Percentiles rank a stretch among this genome's conserved stretches.
phyloP scores from a whole-genome alignment of 2,329 filamentous ascomycete species.

The Macrophomina phaseolina region DNA sequence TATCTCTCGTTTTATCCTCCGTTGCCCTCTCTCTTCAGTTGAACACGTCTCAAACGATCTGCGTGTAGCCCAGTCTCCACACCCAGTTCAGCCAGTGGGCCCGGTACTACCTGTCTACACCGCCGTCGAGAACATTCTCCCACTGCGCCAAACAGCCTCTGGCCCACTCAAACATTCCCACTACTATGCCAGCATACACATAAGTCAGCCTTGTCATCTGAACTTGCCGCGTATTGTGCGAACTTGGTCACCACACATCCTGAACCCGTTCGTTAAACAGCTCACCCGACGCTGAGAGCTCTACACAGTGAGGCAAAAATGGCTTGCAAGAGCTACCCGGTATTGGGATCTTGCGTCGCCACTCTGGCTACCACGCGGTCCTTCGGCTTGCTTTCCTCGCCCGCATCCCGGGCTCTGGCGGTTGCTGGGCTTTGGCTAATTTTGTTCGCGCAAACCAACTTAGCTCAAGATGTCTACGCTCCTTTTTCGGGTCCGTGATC shows the following conservation, averaged over 20 bases:
- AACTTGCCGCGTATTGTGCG: neutral
- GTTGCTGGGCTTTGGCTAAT: neutral
- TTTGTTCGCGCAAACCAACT: neutral
- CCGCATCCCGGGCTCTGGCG: neutral
- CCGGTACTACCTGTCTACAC: neutral
- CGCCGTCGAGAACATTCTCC: neutral
- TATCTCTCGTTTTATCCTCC: neutral
- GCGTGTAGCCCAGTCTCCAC: neutral
- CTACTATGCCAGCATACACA: neutral
- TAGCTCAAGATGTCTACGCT: constrained; percentile 37
- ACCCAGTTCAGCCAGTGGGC: constrained; percentile 9
- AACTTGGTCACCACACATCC: neutral
- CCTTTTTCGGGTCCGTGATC: constrained; percentile 34
- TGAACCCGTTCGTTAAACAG: too few species aligned
- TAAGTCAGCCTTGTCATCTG: neutral
- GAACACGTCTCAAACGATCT: neutral
- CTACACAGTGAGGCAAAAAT: too few species aligned
- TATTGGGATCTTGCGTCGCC: too few species aligned
- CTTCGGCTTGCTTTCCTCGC: neutral
- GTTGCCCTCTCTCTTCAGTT: neutral
- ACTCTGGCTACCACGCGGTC: too few species aligned
- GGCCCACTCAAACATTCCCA: neutral
- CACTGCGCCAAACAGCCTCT: neutral
- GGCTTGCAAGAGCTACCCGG: too few species aligned
- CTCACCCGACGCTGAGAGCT: too few species aligned